Evolutionary conservation across 768 basidiomycete species (phyloP), one percentile per base, ranked within the genome.

Genomic region (Boletus edulis): DNA sequence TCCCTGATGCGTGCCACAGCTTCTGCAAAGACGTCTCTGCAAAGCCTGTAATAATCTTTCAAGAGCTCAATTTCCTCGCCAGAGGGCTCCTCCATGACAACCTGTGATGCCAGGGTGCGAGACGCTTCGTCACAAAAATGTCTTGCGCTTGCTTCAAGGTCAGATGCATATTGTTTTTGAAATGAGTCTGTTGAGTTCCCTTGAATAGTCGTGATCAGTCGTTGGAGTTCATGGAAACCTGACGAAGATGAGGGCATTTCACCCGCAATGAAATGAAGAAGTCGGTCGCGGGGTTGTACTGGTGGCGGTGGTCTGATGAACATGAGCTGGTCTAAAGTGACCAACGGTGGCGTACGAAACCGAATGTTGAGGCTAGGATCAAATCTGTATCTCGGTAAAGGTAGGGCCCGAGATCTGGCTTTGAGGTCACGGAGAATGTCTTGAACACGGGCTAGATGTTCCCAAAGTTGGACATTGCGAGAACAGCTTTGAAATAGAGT

Each of bases 281-380:
- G 22, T 17, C 10, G 11, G 29, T 35, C 3, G 1, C 27, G 5
- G 5, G 3, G 3, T 14, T 1, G 37, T 20, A 49, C 32, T 4
- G 15, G 6, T 4, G 64, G 61, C 3, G 54, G 38, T 4, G 42
- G 11, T 27, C 61, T 27, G n/a, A 31, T 17, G 22, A 55, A 55
- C 8, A 52, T 3, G 2, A 60, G 43, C 3, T 48, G 49, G 17
- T 37, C 46, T n/a, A 51, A 0, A 1, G 34, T 15, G 6, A 51
- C n/a, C 3, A 22, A 15, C 13, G 39, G 46, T 8, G 32, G 12
- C 14, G 6, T 37, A 13, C n/a, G 44, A 37, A 47, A 37, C 5
- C 14, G 24, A 29, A 27, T 15, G n/a, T 38, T 31, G 18, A 40
- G 29, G 10, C 2, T 13, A 11, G 52, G 35, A n/a, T 38, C 46